Percentiles rank a stretch among this genome's conserved stretches.
phyloP scores from a whole-genome alignment of 192 early-diverging fungal species.

The Umbelopsis sp. region DNA sequence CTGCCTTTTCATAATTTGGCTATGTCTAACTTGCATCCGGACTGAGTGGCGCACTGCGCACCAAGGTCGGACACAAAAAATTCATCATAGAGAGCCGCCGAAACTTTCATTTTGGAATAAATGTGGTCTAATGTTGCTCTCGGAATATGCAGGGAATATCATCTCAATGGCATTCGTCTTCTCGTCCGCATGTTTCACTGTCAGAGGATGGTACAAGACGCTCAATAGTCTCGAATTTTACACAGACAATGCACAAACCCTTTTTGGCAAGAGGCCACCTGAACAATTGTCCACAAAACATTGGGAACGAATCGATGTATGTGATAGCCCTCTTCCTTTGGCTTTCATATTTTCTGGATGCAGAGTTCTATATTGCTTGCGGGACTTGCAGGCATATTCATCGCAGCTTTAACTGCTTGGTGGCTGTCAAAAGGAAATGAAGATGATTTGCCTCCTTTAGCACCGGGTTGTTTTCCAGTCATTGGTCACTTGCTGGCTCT shows the following conservation, averaged over 20 bases:
- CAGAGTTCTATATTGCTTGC: neutral
- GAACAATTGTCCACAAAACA: neutral
- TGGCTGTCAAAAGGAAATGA: neutral
- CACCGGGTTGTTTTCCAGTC: slow-evolving; percentile 31
- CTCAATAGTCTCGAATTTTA: neutral
- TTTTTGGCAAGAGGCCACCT: neutral
- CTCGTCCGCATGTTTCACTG: no score
- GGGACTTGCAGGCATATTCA: neutral
- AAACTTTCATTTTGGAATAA: no score
- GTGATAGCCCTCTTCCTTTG: neutral
- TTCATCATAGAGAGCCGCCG: no score
- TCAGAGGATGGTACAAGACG: no score
- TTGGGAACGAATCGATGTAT: no score
- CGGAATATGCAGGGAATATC: no score
- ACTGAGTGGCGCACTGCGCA: no score
- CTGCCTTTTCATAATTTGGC: no score
- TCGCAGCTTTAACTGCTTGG: neutral
- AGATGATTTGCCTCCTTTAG: slow-evolving; percentile 24
- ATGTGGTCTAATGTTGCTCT: no score
- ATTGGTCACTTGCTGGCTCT: slow-evolving; percentile 35
- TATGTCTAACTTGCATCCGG: no score
- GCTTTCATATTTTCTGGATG: neutral
- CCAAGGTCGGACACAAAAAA: no score
- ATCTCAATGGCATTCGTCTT: no score
- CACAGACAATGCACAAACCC: slow-evolving; percentile 3